Evolutionary conservation across 2,329 filamentous ascomycete species (phyloP), one percentile per base, ranked within the genome.

Genomic region (Lasiodiplodia sp.): DNA sequence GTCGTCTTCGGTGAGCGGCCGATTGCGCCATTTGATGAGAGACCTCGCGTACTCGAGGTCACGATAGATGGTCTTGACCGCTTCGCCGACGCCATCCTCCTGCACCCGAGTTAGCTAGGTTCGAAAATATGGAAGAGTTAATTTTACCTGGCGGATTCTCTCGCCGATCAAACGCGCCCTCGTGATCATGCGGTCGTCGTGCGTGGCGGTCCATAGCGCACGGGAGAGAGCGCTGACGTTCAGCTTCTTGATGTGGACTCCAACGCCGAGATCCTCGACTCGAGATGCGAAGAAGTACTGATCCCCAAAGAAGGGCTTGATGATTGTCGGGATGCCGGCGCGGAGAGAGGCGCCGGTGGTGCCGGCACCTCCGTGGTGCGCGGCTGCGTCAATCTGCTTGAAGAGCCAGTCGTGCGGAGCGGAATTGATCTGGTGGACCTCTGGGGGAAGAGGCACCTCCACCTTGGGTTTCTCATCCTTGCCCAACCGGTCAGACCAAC

Each of bases 391-490:
- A 68, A 99, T 93, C 77, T 97, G 94, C 49, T 85, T 86, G 80
- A 99, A 99, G 1, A 99, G 85, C 96, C 96, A 99, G 81, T 98
- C 96, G 75, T 99, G 96, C 0, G 96, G 96, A 2, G 93, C 94
- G 10, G 92, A 90, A 75, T 94, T 92, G 78, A 99, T 98, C 77
- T 92, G 89, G 75, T 92, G 88, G 56, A 99, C 96, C 74, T 95
- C 92, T 0, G 89, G 82, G 1, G 96, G 92, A 0, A 96, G 81
- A 2, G 86, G 88, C 71, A 89, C 88, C 18, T 86, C 81, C 31
- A 84, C 83, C 38, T 85, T 79, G 5, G 28, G 57, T 14, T 28
- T 58, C 14, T 57, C 40, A 12, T 63, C 51, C 65, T 88, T 86
- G 69, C 86, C 86, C 28, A 92, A 82, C 28, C 95, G 90, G 77